Conservation (phyloP, 176 grass and related monocot genomes). For the Rhynchospora tenuis region DNA sequence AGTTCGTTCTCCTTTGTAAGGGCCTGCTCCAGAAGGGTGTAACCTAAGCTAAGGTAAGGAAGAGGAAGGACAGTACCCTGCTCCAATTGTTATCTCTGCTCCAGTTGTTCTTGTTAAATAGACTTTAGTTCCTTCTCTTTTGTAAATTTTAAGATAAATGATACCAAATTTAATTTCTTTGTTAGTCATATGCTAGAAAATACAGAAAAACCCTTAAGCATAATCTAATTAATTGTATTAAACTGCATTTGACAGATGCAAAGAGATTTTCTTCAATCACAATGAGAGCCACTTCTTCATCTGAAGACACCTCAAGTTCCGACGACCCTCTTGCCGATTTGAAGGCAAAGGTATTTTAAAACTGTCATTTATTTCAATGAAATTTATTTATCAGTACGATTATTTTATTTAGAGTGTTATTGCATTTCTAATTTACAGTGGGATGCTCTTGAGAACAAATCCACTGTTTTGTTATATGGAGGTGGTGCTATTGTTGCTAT, state of each 20-base stretch:
- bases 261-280: conserved; percentile 38
- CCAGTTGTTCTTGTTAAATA: no score
- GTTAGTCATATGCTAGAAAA: not conserved
- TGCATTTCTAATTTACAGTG: conserved; percentile 34
- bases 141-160: not conserved
- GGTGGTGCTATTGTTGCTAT: conserved; percentile 47
- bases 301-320: conserved; percentile 41
- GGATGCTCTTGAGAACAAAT: conserved; percentile 74
- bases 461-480: conserved; percentile 44
- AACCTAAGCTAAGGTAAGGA: no score
- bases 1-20: not conserved
- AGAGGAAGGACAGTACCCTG: no score
- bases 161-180: not conserved
- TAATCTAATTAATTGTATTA: not conserved
- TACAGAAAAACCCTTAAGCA: not conserved
- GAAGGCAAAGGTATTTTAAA: conserved; percentile 43
- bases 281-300: conserved; percentile 35
- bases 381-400: not conserved
- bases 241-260: conserved; percentile 31
- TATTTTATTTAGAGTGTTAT: not conserved
- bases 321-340: conserved; percentile 40
- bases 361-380: not conserved
- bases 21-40: no score
- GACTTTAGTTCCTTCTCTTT: not conserved
- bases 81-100: no score